Conservation (phyloP, 768 basidiomycete species). For the Dictyophora rubrovolvata region DNA sequence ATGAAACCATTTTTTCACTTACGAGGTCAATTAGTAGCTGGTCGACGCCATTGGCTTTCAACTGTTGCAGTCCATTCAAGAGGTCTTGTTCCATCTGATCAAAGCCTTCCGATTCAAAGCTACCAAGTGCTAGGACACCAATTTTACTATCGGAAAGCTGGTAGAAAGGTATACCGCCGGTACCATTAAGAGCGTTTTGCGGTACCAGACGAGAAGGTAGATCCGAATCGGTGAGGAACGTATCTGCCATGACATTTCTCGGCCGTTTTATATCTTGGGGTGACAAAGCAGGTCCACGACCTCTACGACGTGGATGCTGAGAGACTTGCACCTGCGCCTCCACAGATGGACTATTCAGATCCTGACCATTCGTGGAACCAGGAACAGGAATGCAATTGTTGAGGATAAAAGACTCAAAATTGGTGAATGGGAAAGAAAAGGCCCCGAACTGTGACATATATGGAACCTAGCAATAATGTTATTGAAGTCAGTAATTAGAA, state of each 20-base stretch:
- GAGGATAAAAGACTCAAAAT: constrained; percentile 36
- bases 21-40: constrained; percentile 49
- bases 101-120: constrained; percentile 41
- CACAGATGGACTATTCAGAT: constrained; percentile 15
- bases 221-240: constrained; percentile 31
- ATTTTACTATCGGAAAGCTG: constrained; percentile 42
- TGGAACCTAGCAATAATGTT: constrained; percentile 32
- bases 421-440: constrained; percentile 35
- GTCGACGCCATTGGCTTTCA: constrained; percentile 39
- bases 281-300: constrained; percentile 15
- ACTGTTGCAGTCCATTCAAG: constrained; percentile 34
- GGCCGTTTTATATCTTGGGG: constrained; percentile 22
- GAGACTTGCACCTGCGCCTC: neutral
- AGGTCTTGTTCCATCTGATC: constrained; percentile 31
- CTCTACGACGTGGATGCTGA: constrained; percentile 12
- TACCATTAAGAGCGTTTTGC: constrained; percentile 27
- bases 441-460: constrained; percentile 47
- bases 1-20: constrained; percentile 6
- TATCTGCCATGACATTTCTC: constrained; percentile 41
- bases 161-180: constrained; percentile 46
- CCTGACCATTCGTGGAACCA: constrained; percentile 34
- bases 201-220: constrained; percentile 30
- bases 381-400: constrained; percentile 42
- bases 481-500: constrained; percentile 17
- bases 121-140: constrained; percentile 48